These are phyloP conservation scores for Penicillium expansum DNA, from an alignment of 2,329 filamentous ascomycete species.

Conservation along the genomic window DNA sequence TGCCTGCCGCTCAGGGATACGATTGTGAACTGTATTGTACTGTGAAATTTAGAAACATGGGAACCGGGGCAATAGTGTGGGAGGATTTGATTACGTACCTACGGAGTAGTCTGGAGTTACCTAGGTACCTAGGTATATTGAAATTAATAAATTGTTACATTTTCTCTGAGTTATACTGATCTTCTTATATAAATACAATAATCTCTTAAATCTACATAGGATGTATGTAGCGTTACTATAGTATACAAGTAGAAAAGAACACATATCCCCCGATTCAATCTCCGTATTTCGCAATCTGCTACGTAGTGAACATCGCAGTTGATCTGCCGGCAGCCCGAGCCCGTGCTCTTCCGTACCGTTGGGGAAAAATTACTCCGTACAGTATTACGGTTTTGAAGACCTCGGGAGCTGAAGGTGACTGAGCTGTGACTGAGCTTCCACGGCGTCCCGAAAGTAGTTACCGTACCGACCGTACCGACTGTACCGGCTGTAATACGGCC, in stretches of 20 bases:
- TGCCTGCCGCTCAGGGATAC: slow-evolving; percentile 9
- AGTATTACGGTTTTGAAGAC: no score
- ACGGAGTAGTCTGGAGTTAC: no score
- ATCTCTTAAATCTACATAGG: not conserved
- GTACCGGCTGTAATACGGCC: slow-evolving; percentile 35
- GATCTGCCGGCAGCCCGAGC: slow-evolving; percentile 21
- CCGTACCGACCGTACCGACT: slow-evolving; percentile 14
- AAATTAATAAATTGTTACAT: not conserved
- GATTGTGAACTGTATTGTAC: slow-evolving; percentile 3
- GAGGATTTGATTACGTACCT: not conserved
- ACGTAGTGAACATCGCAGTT: slow-evolving; percentile 12
- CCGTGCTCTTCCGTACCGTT: slow-evolving; percentile 20
- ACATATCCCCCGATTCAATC: not conserved
- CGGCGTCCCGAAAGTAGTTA: slow-evolving; percentile 16
- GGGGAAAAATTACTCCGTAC: slow-evolving; percentile 28
- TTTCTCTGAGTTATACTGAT: no score
- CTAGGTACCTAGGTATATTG: no score
- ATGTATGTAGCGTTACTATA: not conserved
- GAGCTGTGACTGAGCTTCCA: slow-evolving; percentile 17
- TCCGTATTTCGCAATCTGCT: not conserved
- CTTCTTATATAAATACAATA: not conserved
- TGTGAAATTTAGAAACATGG: not conserved
- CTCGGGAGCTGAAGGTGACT: not conserved
- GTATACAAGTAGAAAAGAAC: not conserved
- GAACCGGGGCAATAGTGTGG: not conserved